These are phyloP conservation scores for Perkinsus chesapeaki DNA, from an alignment of 169 alveolate genomes.

Conservation along the genomic window DNA sequence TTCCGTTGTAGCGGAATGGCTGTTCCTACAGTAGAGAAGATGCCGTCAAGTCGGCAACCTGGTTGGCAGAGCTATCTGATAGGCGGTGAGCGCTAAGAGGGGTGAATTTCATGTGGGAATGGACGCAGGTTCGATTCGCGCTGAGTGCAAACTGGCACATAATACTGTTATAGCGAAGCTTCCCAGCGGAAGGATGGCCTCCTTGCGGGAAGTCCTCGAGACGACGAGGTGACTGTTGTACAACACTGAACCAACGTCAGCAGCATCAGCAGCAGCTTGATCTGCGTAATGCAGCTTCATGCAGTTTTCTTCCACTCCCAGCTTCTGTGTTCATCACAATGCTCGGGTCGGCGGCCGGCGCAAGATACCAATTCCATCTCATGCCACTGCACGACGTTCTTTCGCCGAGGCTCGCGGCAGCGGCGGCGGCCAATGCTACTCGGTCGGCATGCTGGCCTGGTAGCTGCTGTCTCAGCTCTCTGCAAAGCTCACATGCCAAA, in stretches of 20 bases:
- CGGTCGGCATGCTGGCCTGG: not conserved
- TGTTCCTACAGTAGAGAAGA: not conserved
- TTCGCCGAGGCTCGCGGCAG: not conserved
- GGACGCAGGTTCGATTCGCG: not conserved
- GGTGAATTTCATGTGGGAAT: not conserved
- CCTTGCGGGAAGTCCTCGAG: not conserved
- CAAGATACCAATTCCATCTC: not conserved
- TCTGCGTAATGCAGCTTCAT: not conserved
- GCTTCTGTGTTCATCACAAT: not conserved
- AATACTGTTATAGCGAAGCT: not conserved
- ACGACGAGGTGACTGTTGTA: not conserved
- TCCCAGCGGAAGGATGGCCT: not conserved
- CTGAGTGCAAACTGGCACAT: not conserved
- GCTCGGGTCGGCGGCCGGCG: not conserved
- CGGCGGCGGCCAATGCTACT: not conserved
- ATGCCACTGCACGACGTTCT: not conserved
- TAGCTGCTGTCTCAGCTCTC: not conserved
- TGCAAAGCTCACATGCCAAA: not conserved
- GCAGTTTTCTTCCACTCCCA: too few relatives aligned
- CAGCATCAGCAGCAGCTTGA: not conserved
- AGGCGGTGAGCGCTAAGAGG: not conserved
- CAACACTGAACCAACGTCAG: too few relatives aligned
- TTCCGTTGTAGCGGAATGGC: not conserved
- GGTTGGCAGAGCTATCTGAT: not conserved
- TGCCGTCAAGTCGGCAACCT: not conserved